phyloP scores from a whole-genome alignment of 768 basidiomycete species.

The Mycena kentingensis region DNA sequence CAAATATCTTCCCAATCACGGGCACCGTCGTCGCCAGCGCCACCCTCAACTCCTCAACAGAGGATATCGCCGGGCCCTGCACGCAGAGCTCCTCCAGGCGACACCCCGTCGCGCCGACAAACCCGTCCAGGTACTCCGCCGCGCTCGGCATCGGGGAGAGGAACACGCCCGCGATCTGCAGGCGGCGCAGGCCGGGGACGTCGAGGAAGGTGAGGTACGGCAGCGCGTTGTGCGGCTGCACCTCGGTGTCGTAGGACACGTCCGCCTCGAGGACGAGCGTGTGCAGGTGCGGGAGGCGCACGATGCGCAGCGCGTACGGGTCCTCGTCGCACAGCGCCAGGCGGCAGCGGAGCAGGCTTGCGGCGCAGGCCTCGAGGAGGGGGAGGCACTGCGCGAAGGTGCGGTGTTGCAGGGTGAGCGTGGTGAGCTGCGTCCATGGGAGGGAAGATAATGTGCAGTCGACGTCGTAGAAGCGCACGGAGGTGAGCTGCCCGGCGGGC shows the following conservation, averaged over 20 bases:
- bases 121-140: too few species aligned
- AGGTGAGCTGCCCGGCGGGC: not conserved
- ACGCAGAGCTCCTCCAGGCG: too few species aligned
- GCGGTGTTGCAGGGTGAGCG: not conserved
- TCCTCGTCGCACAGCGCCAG: not conserved
- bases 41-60: too few species aligned
- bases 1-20: too few species aligned
- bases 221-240: not conserved
- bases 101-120: too few species aligned
- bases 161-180: not conserved
- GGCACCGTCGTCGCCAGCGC: too few species aligned
- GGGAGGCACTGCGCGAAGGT: not conserved
- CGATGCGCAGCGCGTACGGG: not conserved
- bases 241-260: not conserved
- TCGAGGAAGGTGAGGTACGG: not conserved
- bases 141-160: too few species aligned
- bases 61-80: too few species aligned
- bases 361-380: not conserved
- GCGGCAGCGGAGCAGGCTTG: not conserved
- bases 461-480: not conserved
- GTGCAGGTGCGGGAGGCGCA: not conserved
- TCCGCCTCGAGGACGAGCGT: not conserved
- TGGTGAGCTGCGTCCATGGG: not conserved
- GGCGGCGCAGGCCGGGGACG: not conserved
- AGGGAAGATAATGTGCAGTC: not conserved